phyloP scores from a whole-genome alignment of 805 yeast species.

The Zygotorulaspora danielsina region DNA sequence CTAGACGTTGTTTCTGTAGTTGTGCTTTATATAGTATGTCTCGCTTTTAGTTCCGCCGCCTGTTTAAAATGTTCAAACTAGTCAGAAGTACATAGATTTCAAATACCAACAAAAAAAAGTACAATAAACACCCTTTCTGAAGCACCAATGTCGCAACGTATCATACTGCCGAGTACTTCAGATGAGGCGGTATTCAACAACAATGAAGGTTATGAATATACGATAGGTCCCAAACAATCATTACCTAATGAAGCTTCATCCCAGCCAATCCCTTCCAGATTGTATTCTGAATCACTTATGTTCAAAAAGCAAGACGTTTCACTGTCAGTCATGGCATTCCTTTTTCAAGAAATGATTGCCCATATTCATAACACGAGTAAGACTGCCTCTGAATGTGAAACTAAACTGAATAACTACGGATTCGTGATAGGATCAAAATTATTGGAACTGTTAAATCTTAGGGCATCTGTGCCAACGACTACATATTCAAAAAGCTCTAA shows the following conservation, averaged over 20 bases:
- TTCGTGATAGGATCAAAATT: slow-evolving; percentile 68
- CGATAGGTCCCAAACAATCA: slow-evolving; percentile 31
- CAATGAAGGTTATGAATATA: slow-evolving; percentile 29
- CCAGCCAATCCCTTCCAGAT: slow-evolving; percentile 18
- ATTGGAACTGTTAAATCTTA: slow-evolving; percentile 50
- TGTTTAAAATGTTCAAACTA: no score
- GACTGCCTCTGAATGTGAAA: slow-evolving; percentile 61
- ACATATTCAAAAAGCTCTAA: slow-evolving; percentile 18
- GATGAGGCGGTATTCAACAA: slow-evolving; percentile 10
- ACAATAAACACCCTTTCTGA: no score
- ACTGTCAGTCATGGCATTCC: slow-evolving; percentile 60
- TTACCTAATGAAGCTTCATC: slow-evolving; percentile 24
- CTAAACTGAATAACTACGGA: slow-evolving; percentile 65
- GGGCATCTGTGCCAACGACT: slow-evolving; percentile 28
- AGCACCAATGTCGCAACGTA: slow-evolving; percentile 23
- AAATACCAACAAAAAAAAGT: no score
- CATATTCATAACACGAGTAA: slow-evolving; percentile 56
- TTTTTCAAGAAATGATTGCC: slow-evolving; percentile 68
- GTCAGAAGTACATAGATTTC: no score
- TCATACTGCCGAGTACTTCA: slow-evolving; percentile 28
- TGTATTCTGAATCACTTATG: slow-evolving; percentile 28
- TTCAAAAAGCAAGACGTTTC: slow-evolving; percentile 48
- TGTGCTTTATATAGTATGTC: background rate
- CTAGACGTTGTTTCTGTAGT: background rate
- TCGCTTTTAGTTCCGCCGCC: no score